Evolutionary conservation across 805 yeast species (phyloP).

Genomic region (Kuraishia floccosa): DNA sequence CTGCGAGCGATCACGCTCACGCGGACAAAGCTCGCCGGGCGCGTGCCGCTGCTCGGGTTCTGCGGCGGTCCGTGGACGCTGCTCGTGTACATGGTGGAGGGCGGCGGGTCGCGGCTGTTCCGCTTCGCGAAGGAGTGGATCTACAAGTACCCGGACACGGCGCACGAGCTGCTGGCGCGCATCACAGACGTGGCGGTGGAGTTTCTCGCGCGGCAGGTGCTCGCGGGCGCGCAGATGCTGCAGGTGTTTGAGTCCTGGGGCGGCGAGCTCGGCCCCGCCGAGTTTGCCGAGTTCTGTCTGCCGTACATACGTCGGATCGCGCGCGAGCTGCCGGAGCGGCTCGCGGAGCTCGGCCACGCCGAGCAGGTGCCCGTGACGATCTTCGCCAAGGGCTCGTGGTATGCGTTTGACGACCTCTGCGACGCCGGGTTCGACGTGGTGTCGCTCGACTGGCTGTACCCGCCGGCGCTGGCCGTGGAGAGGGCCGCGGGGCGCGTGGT

Average conservation of each 20-base stretch:
- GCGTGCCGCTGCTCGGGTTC: constrained; percentile 91
- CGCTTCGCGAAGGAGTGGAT: constrained; percentile 90
- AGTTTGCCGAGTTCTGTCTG: constrained; percentile 78
- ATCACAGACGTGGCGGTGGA: constrained; percentile 85
- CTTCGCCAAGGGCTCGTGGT: constrained; percentile 97
- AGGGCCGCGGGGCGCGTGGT: constrained; percentile 67
- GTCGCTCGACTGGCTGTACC: constrained; percentile 89
- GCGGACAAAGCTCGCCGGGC: constrained; percentile 74
- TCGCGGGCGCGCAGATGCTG: constrained; percentile 96
- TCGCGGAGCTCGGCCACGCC: constrained; percentile 56
- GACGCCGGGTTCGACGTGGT: constrained; percentile 74
- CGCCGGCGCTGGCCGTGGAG: constrained; percentile 75
- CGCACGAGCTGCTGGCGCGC: constrained; percentile 62
- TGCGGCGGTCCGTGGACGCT: constrained; percentile 98
- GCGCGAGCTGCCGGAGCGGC: constrained; percentile 51
- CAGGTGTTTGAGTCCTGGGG: constrained; percentile 98
- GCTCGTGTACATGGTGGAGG: constrained; percentile 94
- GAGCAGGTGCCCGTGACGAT: constrained; percentile 79
- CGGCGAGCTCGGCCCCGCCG: constrained; percentile 87
- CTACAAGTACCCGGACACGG: constrained; percentile 61
- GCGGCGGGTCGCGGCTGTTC: constrained; percentile 89
- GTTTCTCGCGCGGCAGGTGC: constrained; percentile 86
- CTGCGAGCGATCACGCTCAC: constrained; percentile 87
- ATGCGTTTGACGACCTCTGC: constrained; percentile 79
- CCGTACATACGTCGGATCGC: constrained; percentile 81